These are phyloP conservation scores for Hydnomerulius pinastri DNA, from an alignment of 768 basidiomycete genomes.

Conservation along the genomic window DNA sequence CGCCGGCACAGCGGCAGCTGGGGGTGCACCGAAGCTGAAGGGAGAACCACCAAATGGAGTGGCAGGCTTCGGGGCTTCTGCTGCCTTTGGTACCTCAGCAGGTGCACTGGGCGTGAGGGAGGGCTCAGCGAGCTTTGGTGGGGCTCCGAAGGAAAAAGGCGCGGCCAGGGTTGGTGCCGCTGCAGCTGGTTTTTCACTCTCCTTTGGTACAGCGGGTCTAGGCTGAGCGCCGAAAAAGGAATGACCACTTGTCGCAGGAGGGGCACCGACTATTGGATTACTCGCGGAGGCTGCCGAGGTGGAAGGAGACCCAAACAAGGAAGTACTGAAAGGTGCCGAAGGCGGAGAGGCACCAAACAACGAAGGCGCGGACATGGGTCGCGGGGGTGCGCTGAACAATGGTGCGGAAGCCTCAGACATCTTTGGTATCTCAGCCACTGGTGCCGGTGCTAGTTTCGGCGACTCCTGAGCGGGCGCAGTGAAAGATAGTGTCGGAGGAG, in stretches of 20 bases:
- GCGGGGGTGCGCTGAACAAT: slow-evolving; percentile 12
- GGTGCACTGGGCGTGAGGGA: slow-evolving; percentile 6
- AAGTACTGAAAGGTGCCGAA: not conserved
- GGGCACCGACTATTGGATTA: slow-evolving; percentile 9
- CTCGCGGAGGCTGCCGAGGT: slow-evolving; percentile 1
- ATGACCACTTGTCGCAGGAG: slow-evolving; percentile 7
- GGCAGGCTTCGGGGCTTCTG: slow-evolving; percentile 8
- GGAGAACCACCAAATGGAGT: slow-evolving; percentile 7
- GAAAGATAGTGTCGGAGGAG: slow-evolving; percentile 26
- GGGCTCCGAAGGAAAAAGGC: slow-evolving; percentile 32
- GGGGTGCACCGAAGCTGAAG: slow-evolving; percentile 32
- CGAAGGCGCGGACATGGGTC: slow-evolving; percentile 1
- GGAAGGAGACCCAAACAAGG: slow-evolving; percentile 8
- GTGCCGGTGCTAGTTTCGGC: slow-evolving; percentile 2
- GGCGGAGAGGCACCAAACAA: slow-evolving; percentile 3
- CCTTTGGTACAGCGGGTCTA: slow-evolving; percentile 14
- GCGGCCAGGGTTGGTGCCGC: slow-evolving; percentile 8
- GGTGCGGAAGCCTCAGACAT: slow-evolving; percentile 7
- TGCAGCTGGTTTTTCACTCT: slow-evolving; percentile 15
- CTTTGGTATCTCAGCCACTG: slow-evolving; percentile 8
- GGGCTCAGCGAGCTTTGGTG: slow-evolving; percentile 24
- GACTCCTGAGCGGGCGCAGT: slow-evolving; percentile 12
- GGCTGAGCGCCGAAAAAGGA: slow-evolving; percentile 7
- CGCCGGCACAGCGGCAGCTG: slow-evolving; percentile 16
- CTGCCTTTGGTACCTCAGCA: slow-evolving; percentile 9